A percentile compares a stretch with the other conserved stretches of the same genome.
These are phyloP conservation scores for Chaetomiaceae sp. DNA, from an alignment of 2,329 filamentous ascomycete species.

Conservation along the genomic window DNA sequence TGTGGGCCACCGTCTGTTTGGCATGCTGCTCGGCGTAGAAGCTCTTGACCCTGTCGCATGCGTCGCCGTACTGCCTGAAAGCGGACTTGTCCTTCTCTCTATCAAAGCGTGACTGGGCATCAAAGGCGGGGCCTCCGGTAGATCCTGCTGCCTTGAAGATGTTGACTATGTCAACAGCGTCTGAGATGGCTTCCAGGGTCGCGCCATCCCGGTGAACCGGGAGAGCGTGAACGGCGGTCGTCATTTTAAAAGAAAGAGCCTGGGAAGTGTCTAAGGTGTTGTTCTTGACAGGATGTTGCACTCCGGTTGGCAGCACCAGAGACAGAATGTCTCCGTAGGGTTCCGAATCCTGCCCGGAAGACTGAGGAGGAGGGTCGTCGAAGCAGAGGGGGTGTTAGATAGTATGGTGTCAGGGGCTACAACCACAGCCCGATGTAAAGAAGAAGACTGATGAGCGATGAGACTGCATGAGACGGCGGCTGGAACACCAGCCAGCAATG, in stretches of 20 bases:
- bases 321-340: no score
- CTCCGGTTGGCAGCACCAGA: no score
- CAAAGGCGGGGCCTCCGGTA: constrained; percentile 4
- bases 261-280: not conserved
- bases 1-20: constrained; percentile 77
- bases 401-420: no score
- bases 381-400: no score
- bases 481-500: no score
- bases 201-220: constrained; percentile 23
- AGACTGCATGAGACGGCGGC: no score
- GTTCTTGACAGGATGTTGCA: no score
- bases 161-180: constrained; percentile 35
- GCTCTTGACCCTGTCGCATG: constrained; percentile 77
- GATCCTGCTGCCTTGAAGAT: constrained; percentile 25
- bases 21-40: constrained; percentile 74
- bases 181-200: constrained; percentile 34
- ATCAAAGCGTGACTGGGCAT: constrained; percentile 29
- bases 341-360: no score
- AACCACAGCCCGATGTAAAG: no score
- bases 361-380: no score
- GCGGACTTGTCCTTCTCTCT: constrained; percentile 33
- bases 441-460: no score
- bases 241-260: constrained; percentile 22
- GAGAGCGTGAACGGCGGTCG: constrained; percentile 28
- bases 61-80: constrained; percentile 70